Percentiles rank a stretch among this genome's conserved stretches.
Conservation (phyloP, 768 basidiomycete species). For the Suillus discolor region DNA sequence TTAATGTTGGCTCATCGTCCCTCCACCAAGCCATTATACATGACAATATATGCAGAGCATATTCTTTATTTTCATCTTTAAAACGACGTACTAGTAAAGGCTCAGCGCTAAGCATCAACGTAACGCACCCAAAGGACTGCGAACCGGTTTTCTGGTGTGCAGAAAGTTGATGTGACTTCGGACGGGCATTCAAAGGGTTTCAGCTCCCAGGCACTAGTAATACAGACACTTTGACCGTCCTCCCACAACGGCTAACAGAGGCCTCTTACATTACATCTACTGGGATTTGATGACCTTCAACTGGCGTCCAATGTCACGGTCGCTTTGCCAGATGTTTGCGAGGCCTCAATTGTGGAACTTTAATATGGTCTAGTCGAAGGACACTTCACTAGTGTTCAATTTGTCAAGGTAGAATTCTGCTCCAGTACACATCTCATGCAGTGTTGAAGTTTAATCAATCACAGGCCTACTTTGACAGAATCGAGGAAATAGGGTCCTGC, state of each 20-base stretch:
- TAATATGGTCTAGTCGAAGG: not conserved
- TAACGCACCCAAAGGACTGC: too few relatives aligned
- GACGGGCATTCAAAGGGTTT: not conserved
- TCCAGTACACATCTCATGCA: not conserved
- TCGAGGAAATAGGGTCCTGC: constrained; percentile 67
- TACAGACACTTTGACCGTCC: not conserved
- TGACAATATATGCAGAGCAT: too few relatives aligned
- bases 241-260: not conserved
- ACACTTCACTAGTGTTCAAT: not conserved
- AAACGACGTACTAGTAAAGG: too few relatives aligned
- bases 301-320: too few relatives aligned
- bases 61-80: too few relatives aligned
- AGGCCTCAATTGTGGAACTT: not conserved
- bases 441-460: not conserved
- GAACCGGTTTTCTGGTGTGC: not conserved
- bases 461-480: constrained; percentile 67
- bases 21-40: too few relatives aligned
- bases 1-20: too few relatives aligned
- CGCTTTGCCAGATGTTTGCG: not conserved
- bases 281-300: not conserved
- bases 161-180: not conserved
- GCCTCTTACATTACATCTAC: not conserved
- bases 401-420: not conserved
- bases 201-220: not conserved
- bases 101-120: too few relatives aligned